phyloP scores from a whole-genome alignment of 306 rosid genomes.

The Lathyrus oleraceus region DNA sequence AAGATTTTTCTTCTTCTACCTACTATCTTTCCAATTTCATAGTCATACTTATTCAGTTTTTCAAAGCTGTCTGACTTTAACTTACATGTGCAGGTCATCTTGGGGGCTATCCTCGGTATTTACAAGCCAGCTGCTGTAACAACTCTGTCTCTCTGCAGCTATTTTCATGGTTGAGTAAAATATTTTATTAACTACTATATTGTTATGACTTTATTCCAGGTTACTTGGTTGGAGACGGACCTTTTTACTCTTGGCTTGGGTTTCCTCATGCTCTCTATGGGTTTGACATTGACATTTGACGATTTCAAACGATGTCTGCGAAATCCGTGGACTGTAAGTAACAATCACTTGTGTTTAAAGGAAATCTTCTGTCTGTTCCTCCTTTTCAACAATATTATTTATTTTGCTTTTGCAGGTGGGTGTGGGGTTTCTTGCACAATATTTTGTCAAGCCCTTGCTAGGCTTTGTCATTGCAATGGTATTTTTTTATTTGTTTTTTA shows the following conservation, averaged over 20 bases:
- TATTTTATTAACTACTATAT: conserved; percentile 35
- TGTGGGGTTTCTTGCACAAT: conserved; percentile 95
- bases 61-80: conserved; percentile 36
- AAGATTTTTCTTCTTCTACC: conserved; percentile 18
- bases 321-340: conserved; percentile 88
- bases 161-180: conserved; percentile 32
- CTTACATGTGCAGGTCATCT: conserved; percentile 62
- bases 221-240: conserved; percentile 90
- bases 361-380: conserved; percentile 9
- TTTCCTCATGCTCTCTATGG: conserved; percentile 97
- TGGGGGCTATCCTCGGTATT: conserved; percentile 81
- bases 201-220: conserved; percentile 53
- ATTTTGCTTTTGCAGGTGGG: conserved; percentile 74
- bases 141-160: conserved; percentile 32
- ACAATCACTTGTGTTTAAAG: background rate
- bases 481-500: conserved; percentile 31
- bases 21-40: conserved; percentile 30
- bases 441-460: conserved; percentile 78
- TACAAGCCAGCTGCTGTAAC: conserved; percentile 84
- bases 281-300: conserved; percentile 87
- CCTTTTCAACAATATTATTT: conserved; percentile 29
- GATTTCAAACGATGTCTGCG: conserved; percentile 88
- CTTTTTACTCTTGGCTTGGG: conserved; percentile 87
- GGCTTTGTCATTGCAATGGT: conserved; percentile 84
- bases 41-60: conserved; percentile 28